Percentiles rank a stretch among this genome's conserved stretches.
Conservation (phyloP, 1,284 basidiomycete genomes). For the Cutaneotrichosporon sp. region DNA sequence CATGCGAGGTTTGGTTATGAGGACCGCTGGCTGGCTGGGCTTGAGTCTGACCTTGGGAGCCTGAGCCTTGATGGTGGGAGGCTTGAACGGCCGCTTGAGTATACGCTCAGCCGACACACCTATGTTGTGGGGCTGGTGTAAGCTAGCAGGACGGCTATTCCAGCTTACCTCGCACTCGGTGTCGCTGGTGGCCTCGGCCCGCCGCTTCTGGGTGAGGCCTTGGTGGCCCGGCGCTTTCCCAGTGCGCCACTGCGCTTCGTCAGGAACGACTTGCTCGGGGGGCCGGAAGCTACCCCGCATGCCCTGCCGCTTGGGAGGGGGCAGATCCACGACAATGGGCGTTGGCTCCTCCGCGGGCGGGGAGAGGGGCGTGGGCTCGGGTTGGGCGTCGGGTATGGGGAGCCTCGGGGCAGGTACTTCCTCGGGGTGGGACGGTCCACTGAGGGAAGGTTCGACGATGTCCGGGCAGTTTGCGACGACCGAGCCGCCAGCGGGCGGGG, state of each 20-base stretch:
- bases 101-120: slow-evolving; percentile 25
- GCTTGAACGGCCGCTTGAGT: slow-evolving; percentile 45
- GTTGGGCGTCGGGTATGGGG: background rate
- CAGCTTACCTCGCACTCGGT: background rate
- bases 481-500: background rate
- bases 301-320: background rate
- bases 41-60: background rate
- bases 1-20: background rate
- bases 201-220: slow-evolving; percentile 31
- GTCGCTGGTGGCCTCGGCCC: background rate
- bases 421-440: background rate
- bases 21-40: background rate
- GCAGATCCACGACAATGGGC: background rate
- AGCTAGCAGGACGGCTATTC: background rate
- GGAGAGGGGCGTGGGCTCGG: background rate
- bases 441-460: background rate
- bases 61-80: slow-evolving; percentile 25
- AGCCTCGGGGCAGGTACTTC: too few relatives aligned
- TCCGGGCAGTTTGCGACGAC: background rate
- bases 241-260: slow-evolving; percentile 35
- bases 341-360: background rate
- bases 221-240: slow-evolving; percentile 42
- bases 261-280: background rate
- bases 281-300: slow-evolving; percentile 2
- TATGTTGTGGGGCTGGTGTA: background rate